Conservation (phyloP, 2,329 filamentous ascomycete genomes). For the Colletotrichum acutatum region DNA sequence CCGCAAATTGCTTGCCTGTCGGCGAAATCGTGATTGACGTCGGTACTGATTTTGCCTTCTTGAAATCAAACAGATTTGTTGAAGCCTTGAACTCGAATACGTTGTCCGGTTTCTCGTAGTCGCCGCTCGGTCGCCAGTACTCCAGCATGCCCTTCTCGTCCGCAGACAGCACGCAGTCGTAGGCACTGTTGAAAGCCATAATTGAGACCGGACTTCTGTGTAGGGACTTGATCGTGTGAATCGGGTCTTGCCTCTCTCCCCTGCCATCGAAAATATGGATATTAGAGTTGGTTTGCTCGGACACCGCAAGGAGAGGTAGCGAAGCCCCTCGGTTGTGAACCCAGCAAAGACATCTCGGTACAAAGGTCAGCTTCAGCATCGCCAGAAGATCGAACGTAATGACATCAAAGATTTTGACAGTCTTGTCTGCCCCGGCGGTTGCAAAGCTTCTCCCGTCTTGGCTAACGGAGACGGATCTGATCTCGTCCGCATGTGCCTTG, state of each 20-base stretch:
- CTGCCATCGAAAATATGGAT: slow-evolving; percentile 91
- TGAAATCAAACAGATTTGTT: slow-evolving; percentile 96
- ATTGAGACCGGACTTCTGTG: slow-evolving; percentile 84
- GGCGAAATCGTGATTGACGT: slow-evolving; percentile 87
- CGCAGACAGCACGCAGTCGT: slow-evolving; percentile 89
- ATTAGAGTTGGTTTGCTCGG: slow-evolving; percentile 75
- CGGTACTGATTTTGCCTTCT: slow-evolving; percentile 89
- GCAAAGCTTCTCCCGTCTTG: slow-evolving; percentile 94
- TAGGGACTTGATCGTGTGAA: slow-evolving; percentile 83
- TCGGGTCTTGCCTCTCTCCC: slow-evolving; percentile 79
- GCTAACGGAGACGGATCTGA: slow-evolving; percentile 85
- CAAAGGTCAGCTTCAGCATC: slow-evolving; percentile 81
- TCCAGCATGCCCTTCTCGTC: slow-evolving; percentile 95
- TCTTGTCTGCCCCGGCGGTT: slow-evolving; percentile 82
- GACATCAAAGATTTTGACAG: slow-evolving; percentile 83
- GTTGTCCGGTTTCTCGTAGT: slow-evolving; percentile 89
- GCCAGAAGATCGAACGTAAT: slow-evolving; percentile 89
- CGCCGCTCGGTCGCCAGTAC: slow-evolving; percentile 87
- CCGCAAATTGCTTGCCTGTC: slow-evolving; percentile 85
- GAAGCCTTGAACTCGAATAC: slow-evolving; percentile 95
- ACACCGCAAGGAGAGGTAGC: slow-evolving; percentile 85
- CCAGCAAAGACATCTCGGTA: slow-evolving; percentile 88
- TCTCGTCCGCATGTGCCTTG: slow-evolving; percentile 87
- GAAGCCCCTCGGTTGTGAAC: slow-evolving; percentile 90
- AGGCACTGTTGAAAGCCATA: slow-evolving; percentile 89